Evolutionary conservation across 192 early-diverging fungal genomes (phyloP).

Genomic region (Coemansia sp.): DNA sequence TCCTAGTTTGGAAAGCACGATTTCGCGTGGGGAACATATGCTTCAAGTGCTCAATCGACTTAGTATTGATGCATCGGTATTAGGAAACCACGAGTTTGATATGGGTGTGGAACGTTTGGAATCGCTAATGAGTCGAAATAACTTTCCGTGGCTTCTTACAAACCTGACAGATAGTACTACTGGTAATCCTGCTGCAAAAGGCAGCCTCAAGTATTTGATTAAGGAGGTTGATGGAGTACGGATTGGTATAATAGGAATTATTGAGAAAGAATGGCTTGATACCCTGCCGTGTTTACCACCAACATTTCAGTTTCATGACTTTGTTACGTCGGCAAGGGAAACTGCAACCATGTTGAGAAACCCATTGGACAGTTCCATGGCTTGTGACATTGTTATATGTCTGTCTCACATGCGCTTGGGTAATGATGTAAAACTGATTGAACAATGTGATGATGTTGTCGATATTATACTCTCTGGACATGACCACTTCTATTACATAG

Average conservation of each 20-base stretch:
- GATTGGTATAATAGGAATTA: conserved; percentile 68
- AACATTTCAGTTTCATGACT: conserved; percentile 60
- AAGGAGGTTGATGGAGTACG: conserved; percentile 52
- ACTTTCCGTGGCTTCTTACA: conserved; percentile 72
- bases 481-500: conserved; percentile 68
- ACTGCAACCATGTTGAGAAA: conserved; percentile 39
- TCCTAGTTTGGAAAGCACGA: conserved; percentile 65
- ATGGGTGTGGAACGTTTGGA: conserved; percentile 61
- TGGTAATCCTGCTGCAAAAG: conserved; percentile 29
- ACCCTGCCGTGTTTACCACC: conserved; percentile 64
- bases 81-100: conserved; percentile 80
- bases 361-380: conserved; percentile 30
- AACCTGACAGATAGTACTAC: conserved; percentile 58
- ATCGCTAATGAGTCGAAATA: conserved; percentile 50
- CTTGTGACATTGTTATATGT: conserved; percentile 67
- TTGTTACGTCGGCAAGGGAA: conserved; percentile 48
- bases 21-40: conserved; percentile 66
- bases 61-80: conserved; percentile 57
- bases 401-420: conserved; percentile 72
- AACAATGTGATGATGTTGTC: conserved; percentile 53
- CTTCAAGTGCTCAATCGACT: conserved; percentile 61
- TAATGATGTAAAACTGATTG: conserved; percentile 62
- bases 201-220: conserved; percentile 46
- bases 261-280: conserved; percentile 71
- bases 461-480: conserved; percentile 72